These are phyloP conservation scores for Globisporangium orthogonon DNA, from an alignment of 352 stramenopile species.

Conservation along the genomic window DNA sequence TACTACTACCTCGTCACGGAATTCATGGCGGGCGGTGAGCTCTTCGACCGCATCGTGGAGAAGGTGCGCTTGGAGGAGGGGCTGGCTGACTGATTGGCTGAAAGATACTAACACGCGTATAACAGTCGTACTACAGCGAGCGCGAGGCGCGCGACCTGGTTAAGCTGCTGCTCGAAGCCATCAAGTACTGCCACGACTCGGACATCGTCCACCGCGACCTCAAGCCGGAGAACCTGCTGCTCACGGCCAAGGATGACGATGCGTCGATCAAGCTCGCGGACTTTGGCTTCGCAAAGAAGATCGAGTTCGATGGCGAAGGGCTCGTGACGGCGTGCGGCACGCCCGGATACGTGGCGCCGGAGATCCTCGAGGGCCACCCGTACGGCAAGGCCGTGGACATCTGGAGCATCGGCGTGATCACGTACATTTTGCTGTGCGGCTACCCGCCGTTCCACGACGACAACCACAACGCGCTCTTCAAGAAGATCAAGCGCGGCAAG, in stretches of 20 bases:
- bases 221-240: slow-evolving; percentile 80
- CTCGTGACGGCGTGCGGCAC: slow-evolving; percentile 78
- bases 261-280: slow-evolving; percentile 83
- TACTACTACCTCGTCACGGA: slow-evolving; percentile 98
- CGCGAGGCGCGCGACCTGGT: slow-evolving; percentile 82
- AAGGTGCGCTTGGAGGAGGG: slow-evolving; percentile 33
- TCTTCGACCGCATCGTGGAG: slow-evolving; percentile 84
- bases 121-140: slow-evolving; percentile 87
- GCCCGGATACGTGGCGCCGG: slow-evolving; percentile 76
- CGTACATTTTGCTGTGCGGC: slow-evolving; percentile 81
- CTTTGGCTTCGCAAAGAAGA: slow-evolving; percentile 85
- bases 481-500: slow-evolving; percentile 92
- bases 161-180: slow-evolving; percentile 80
- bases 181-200: slow-evolving; percentile 86
- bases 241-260: slow-evolving; percentile 78
- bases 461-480: slow-evolving; percentile 92
- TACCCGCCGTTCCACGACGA: slow-evolving; percentile 90
- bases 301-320: slow-evolving; percentile 63
- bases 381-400: slow-evolving; percentile 85
- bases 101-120: neutral
- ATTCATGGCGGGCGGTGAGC: slow-evolving; percentile 91
- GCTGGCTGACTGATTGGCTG: too few relatives aligned
- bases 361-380: slow-evolving; percentile 71
- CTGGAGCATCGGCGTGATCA: slow-evolving; percentile 90
- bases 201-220: slow-evolving; percentile 83